Evolutionary conservation across 495 filamentous ascomycete genomes (phyloP).

Genomic region (Neurospora sp.): DNA sequence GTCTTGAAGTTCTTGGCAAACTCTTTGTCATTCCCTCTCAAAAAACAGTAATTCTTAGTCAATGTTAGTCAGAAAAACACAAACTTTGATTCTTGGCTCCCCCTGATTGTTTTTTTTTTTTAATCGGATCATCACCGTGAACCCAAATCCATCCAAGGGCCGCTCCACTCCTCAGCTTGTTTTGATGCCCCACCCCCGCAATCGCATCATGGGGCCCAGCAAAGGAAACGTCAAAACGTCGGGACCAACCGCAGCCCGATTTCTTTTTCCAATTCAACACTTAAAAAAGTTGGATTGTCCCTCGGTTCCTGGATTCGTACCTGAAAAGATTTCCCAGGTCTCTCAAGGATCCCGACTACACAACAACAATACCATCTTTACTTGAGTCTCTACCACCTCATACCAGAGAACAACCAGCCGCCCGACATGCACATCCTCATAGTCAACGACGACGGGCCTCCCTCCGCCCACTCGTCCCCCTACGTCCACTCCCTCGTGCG

Average conservation of each 20-base stretch:
- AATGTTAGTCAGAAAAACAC: neutral
- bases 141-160: neutral
- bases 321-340: neutral
- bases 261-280: neutral
- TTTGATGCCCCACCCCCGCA: neutral
- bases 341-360: neutral
- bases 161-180: neutral
- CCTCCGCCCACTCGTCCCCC: constrained; percentile 80
- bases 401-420: neutral
- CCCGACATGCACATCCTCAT: constrained; percentile 35
- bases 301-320: neutral
- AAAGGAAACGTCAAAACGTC: constrained; percentile 2
- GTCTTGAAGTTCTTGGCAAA: neutral
- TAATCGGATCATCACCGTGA: neutral
- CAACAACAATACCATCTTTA: neutral
- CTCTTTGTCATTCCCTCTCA: neutral
- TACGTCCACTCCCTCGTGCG: constrained; percentile 83
- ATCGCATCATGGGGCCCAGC: neutral
- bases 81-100: neutral
- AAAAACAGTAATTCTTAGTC: neutral
- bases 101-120: neutral
- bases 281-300: neutral
- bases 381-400: neutral
- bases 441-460: constrained; percentile 90
- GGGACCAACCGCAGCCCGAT: neutral